Base-by-base conservation (phyloP, 2,329 filamentous ascomycete species). In the Chaetothyriales sp. region DNA sequence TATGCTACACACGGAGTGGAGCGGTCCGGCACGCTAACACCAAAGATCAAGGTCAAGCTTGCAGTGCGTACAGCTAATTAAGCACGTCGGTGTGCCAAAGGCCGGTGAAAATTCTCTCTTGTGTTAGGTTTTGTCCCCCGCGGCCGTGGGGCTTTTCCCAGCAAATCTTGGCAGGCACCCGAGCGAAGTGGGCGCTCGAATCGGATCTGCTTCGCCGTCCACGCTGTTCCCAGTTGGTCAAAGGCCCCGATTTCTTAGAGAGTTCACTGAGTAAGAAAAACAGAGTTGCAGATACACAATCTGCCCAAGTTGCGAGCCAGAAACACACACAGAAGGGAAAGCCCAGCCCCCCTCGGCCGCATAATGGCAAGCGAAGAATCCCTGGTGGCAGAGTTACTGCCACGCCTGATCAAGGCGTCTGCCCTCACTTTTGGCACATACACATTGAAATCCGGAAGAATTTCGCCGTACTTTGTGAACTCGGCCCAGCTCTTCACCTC, bases 391-490 rank as follows among this genome's bases (percentile, higher is more conserved):
- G 63, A 62, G 15, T 62, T 71, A 9, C 61, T 71, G 33, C 64
- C 66, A 8, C 56, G 67, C 37, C 63, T 69, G 43, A 63, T 70
- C 50, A 63, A 67, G 58, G 67, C 65, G 59, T 66, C 66, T 52
- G 69, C 68, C 51, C 64, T 72, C 44, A 64, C 68, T 18, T 71
- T 71, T 57, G 69, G 69, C 51, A 64, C 64, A 48, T 71, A 65
- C 72, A 86, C 84, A 62, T 81, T 98, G 65, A 98, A 98, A 73
- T 95, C 89, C 50, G 86, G 87, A 70, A 86, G 90, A 64, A 66
- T 69, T 62, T 95, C 89, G 10, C 92, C 92, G 44, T 97, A 97
- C 77, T 97, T 97, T 76, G 94, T 97, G 81, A 95, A 95, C 70
- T 89, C 89, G 46, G 89, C 89, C 54, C 81, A 86, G 63, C 94